phyloP scores from a whole-genome alignment of 208 protist species.

The Lotmaria passim region DNA sequence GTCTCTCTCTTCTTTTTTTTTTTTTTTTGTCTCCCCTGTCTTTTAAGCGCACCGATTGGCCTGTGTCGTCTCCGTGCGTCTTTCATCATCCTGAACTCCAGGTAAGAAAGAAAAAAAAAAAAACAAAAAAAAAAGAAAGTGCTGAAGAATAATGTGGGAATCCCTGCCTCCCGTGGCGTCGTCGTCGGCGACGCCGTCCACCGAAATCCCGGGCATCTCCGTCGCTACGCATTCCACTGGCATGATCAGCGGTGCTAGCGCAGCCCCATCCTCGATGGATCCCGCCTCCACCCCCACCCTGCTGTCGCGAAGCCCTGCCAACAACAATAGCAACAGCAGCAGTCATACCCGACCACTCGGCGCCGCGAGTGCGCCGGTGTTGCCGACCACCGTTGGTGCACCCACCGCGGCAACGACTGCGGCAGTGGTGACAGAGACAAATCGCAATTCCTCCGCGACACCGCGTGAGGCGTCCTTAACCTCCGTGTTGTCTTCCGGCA shows the following conservation, averaged over 20 bases:
- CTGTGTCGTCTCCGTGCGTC: too few species aligned
- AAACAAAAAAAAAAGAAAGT: neutral
- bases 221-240: constrained; percentile 18
- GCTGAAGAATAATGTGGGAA: constrained; percentile 24
- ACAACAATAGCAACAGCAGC: neutral
- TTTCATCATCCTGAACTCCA: too few species aligned
- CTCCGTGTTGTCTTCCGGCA: neutral
- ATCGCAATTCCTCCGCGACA: constrained; percentile 13
- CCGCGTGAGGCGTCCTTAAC: neutral
- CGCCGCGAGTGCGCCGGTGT: neutral
- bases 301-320: neutral
- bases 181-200: constrained; percentile 11
- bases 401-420: neutral
- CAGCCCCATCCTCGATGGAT: neutral
- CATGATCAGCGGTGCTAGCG: constrained; percentile 9
- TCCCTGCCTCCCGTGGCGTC: constrained; percentile 27
- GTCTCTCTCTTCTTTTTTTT: too few species aligned
- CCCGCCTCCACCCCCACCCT: neutral
- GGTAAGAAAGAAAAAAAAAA: too few species aligned
- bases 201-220: constrained; percentile 25
- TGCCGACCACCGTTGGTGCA: neutral
- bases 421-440: neutral
- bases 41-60: too few species aligned
- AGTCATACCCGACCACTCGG: neutral
- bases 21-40: too few species aligned